phyloP scores from a whole-genome alignment of 1,284 basidiomycete species.

The Ustilago lituana region DNA sequence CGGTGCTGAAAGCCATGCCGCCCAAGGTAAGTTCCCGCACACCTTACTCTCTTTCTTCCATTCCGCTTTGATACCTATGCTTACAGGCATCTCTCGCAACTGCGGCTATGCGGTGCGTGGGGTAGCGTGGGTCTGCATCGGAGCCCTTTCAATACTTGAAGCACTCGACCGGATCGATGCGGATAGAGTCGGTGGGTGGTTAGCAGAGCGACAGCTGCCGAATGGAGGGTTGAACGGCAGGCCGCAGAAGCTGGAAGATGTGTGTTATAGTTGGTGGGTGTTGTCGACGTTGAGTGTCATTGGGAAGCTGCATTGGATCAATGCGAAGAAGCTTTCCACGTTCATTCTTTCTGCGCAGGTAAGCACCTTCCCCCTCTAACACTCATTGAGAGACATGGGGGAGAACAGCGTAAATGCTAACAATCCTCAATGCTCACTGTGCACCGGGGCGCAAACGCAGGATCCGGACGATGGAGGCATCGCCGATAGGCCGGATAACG shows the following conservation, averaged over 20 bases:
- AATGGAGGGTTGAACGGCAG: conserved; percentile 94
- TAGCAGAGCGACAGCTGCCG: conserved; percentile 89
- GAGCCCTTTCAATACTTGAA: conserved; percentile 85
- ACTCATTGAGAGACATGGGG: no score
- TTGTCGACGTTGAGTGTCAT: conserved; percentile 87
- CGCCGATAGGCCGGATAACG: conserved; percentile 90
- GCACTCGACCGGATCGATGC: conserved; percentile 72
- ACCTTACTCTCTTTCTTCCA: background rate
- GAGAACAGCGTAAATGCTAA: background rate
- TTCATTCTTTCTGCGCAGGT: conserved; percentile 93
- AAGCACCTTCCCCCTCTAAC: conserved; percentile 31
- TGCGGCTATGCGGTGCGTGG: no score
- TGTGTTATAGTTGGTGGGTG: conserved; percentile 98
- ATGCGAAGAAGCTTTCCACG: conserved; percentile 77
- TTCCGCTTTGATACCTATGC: background rate
- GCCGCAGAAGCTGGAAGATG: conserved; percentile 97
- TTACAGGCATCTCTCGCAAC: no score
- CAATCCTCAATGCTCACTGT: no score
- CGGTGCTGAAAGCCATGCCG: conserved; percentile 92
- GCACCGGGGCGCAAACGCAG: conserved; percentile 69
- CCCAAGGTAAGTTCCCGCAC: conserved; percentile 75
- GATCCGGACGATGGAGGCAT: conserved; percentile 92
- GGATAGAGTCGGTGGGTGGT: conserved; percentile 83
- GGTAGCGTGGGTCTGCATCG: conserved; percentile 88
- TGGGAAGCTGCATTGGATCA: conserved; percentile 87